Conservation (phyloP, 2,329 filamentous ascomycete species). For the Ascochyta rabiei region DNA sequence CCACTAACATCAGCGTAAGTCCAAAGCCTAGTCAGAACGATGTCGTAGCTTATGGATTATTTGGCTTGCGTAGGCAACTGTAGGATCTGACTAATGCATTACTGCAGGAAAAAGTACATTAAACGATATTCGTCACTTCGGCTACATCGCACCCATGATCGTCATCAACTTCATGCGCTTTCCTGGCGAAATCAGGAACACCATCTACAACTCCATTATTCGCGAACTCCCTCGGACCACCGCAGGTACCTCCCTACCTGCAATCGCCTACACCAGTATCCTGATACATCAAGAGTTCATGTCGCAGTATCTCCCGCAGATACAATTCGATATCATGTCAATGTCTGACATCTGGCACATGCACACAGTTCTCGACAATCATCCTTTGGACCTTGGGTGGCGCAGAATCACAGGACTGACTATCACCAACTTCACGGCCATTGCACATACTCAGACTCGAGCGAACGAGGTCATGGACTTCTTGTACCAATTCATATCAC, state of each 20-base stretch:
- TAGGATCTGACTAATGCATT: too few species aligned
- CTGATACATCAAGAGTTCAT: not conserved
- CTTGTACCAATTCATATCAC: not conserved
- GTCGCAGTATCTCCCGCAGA: not conserved
- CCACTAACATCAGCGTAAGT: not conserved
- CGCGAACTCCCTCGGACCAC: not conserved
- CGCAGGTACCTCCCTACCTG: not conserved
- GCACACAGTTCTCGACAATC: not conserved
- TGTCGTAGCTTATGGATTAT: too few species aligned
- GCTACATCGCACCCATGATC: too few species aligned
- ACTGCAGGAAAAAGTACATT: too few species aligned
- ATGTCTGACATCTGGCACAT: not conserved
- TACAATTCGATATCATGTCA: not conserved
- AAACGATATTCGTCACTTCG: too few species aligned
- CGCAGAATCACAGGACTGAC: not conserved
- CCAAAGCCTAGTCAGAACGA: too few species aligned
- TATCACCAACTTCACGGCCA: not conserved
- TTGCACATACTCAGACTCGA: not conserved
- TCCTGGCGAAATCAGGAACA: not conserved
- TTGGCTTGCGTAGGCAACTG: too few species aligned
- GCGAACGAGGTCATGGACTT: not conserved
- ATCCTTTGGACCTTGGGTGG: not conserved
- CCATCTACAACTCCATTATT: not conserved
- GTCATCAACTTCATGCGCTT: not conserved
- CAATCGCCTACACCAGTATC: not conserved